These are phyloP conservation scores for Pezizomycotina sp. DNA, from an alignment of 2,329 filamentous ascomycete species.

Conservation along the genomic window DNA sequence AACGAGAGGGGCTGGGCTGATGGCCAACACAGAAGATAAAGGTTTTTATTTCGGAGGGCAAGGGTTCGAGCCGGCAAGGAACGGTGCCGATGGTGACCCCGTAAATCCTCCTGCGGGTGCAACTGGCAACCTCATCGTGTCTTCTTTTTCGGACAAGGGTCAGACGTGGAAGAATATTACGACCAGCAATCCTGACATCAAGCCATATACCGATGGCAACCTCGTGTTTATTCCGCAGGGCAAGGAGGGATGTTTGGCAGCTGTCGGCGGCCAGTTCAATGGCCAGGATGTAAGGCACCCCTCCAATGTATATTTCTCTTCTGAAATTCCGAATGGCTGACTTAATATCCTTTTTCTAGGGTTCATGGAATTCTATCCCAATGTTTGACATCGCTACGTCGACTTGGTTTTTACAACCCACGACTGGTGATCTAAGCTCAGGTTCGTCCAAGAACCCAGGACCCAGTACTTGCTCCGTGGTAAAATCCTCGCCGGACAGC, in stretches of 20 bases:
- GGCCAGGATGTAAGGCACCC: too few species aligned
- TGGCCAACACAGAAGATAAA: constrained; percentile 12
- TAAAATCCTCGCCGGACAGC: constrained; percentile 5
- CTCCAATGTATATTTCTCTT: too few species aligned
- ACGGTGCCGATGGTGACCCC: constrained; percentile 9
- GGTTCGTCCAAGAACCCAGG: constrained; percentile 13
- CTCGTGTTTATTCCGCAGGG: constrained; percentile 16
- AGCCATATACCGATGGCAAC: constrained; percentile 12
- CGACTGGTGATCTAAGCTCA: constrained; percentile 13
- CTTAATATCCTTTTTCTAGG: too few species aligned
- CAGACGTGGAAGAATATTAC: constrained; percentile 15
- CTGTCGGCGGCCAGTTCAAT: constrained; percentile 14
- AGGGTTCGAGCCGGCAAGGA: constrained; percentile 6
- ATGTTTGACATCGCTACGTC: constrained; percentile 16
- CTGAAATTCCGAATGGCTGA: too few species aligned
- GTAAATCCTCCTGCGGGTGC: constrained; percentile 9
- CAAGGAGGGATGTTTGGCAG: constrained; percentile 12
- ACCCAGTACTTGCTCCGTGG: constrained; percentile 12
- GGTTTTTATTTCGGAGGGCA: constrained; percentile 18
- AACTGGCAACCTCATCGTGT: constrained; percentile 7
- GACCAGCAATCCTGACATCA: constrained; percentile 1
- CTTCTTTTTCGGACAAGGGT: constrained; percentile 4
- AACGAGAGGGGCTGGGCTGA: constrained; percentile 14
- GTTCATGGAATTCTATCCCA: constrained; percentile 16
- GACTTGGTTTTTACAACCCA: constrained; percentile 15